Evolutionary conservation across 2,329 filamentous ascomycete genomes (phyloP).

Genomic region (Trichoderma simmonsii): DNA sequence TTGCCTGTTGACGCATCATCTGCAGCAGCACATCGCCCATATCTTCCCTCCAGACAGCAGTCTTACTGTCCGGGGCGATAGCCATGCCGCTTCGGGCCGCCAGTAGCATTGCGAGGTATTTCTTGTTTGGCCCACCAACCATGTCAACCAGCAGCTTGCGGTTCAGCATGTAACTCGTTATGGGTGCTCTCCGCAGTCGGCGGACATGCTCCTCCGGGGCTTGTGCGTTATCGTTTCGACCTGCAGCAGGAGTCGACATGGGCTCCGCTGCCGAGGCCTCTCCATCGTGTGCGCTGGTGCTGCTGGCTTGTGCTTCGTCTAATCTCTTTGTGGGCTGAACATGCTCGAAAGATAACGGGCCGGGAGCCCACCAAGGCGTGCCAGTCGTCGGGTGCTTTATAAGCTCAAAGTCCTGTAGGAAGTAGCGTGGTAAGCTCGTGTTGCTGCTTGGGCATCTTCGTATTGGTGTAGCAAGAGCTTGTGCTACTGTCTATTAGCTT

Average conservation of each 20-base stretch:
- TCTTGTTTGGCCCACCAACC: constrained; percentile 22
- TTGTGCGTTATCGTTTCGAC: neutral
- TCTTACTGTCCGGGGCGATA: constrained; percentile 7
- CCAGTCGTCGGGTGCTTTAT: constrained; percentile 52
- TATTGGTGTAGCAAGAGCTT: constrained; percentile 58
- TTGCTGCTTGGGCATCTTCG: constrained; percentile 54
- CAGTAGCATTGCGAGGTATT: constrained; percentile 22
- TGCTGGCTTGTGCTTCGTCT: constrained; percentile 1
- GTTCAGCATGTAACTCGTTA: constrained; percentile 30
- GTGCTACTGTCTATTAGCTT: constrained; percentile 45
- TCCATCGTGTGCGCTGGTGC: neutral
- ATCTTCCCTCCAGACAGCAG: constrained; percentile 42
- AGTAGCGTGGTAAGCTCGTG: constrained; percentile 53
- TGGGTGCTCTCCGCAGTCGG: constrained; percentile 21
- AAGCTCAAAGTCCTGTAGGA: constrained; percentile 60
- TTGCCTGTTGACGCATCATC: constrained; percentile 47
- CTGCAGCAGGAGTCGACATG: neutral
- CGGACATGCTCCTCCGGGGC: neutral
- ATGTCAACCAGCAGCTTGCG: constrained; percentile 31
- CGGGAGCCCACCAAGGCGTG: constrained; percentile 56
- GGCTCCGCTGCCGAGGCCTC: neutral
- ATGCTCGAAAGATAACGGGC: constrained; percentile 34
- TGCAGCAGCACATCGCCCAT: constrained; percentile 54
- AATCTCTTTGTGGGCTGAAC: constrained; percentile 22
- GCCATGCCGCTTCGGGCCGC: constrained; percentile 30